These are phyloP conservation scores for Eucalyptus caleyi DNA, from an alignment of 345 rosid genomes.

Conservation along the genomic window DNA sequence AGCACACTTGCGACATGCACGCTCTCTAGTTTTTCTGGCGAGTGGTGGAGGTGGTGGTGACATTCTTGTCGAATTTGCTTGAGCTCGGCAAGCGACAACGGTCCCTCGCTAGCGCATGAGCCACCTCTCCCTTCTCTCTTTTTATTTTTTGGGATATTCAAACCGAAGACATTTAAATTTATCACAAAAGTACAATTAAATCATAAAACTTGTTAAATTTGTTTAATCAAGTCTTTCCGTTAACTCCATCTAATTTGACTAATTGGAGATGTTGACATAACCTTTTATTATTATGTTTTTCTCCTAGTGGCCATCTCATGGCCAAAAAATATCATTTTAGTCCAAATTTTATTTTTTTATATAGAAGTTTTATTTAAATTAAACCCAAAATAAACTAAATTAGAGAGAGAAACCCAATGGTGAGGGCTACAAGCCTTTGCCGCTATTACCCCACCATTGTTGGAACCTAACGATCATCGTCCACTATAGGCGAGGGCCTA, in stretches of 20 bases:
- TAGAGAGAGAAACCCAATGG: background rate
- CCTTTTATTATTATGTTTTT: too few species aligned
- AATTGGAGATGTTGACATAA: rapidly evolving
- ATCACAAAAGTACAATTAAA: too few species aligned
- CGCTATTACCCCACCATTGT: background rate
- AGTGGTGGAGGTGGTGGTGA: background rate
- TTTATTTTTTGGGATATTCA: too few species aligned
- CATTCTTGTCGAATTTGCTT: background rate
- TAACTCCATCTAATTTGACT: rapidly evolving
- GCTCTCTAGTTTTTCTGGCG: background rate
- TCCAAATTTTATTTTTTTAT: too few species aligned
- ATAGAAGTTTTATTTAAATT: too few species aligned
- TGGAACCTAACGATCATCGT: rapidly evolving
- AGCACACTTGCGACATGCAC: background rate
- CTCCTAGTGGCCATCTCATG: background rate
- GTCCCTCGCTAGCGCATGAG: background rate
- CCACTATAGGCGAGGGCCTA: rapidly evolving
- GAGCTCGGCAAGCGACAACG: background rate
- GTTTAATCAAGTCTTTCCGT: rapidly evolving
- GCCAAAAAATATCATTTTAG: background rate
- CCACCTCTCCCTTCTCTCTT: background rate
- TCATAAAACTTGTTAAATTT: too few species aligned
- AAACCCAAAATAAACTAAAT: too few species aligned
- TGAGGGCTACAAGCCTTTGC: background rate
- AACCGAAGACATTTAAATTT: rapidly evolving